Percentiles rank a stretch among this genome's conserved stretches.
These are phyloP conservation scores for Rhododendron mucronatum DNA, from an alignment of 148 eudicot species.

Conservation along the genomic window DNA sequence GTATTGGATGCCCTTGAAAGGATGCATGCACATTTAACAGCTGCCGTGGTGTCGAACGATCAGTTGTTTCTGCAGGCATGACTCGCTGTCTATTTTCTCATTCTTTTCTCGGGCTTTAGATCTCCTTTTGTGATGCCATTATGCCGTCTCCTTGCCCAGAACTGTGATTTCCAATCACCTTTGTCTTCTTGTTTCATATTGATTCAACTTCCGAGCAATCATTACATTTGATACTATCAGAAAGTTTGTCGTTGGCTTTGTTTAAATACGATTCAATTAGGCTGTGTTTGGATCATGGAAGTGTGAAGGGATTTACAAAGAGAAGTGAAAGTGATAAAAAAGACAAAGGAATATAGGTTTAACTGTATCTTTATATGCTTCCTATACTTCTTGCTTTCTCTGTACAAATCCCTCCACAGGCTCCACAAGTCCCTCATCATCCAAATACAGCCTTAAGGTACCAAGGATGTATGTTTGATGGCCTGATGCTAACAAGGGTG, in stretches of 20 bases:
- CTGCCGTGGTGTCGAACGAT: constrained; percentile 95
- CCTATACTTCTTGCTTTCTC: not conserved
- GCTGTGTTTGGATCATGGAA: not conserved
- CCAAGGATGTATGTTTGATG: not conserved
- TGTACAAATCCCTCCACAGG: not conserved
- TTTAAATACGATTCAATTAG: not conserved
- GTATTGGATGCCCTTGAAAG: constrained; percentile 77
- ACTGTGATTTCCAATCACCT: not conserved
- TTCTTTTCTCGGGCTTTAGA: not conserved
- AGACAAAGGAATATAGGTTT: not conserved
- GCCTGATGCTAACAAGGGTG: not conserved
- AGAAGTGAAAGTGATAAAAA: not conserved
- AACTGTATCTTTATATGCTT: not conserved
- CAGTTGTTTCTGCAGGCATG: constrained; percentile 68
- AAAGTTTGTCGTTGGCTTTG: not conserved
- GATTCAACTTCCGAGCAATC: not conserved
- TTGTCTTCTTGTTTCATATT: not conserved
- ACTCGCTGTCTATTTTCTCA: not conserved
- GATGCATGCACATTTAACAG: constrained; percentile 98
- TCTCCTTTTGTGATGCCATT: not conserved
- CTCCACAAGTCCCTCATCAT: not conserved
- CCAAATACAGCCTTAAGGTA: not conserved
- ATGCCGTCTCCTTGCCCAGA: not conserved
- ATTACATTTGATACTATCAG: not conserved
- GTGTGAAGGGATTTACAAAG: not conserved